Percentiles rank a stretch among this genome's conserved stretches.
Conservation (phyloP, 139 green algal genomes). For the Picochlorum sp. region DNA sequence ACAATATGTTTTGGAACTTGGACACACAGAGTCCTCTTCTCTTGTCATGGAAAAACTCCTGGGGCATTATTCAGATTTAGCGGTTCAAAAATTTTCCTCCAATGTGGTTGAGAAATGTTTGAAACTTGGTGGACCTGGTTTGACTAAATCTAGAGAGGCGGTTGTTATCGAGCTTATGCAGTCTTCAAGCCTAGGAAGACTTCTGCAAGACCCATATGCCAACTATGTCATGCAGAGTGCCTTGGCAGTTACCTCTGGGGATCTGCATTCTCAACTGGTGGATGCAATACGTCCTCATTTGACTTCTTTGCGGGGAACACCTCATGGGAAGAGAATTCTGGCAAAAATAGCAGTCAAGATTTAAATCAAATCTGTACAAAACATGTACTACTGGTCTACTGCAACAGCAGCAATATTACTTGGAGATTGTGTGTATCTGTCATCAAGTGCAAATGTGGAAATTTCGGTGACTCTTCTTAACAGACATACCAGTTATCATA, state of each 20-base stretch:
- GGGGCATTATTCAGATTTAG: constrained; percentile 75
- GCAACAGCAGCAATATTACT: too few species aligned
- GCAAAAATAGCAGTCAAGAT: constrained; percentile 49
- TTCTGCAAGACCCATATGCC: constrained; percentile 89
- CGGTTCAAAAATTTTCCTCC: constrained; percentile 91
- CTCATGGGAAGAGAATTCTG: constrained; percentile 96
- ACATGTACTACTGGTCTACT: neutral
- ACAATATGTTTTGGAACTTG: constrained; percentile 96
- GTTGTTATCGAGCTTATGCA: constrained; percentile 79
- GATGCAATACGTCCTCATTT: constrained; percentile 88
- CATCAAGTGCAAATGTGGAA: too few species aligned
- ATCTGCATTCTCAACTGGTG: constrained; percentile 67
- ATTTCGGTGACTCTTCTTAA: too few species aligned
- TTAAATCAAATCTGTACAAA: constrained; percentile 13
- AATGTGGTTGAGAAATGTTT: constrained; percentile 99
- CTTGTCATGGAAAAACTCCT: constrained; percentile 68
- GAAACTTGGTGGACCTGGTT: constrained; percentile 65
- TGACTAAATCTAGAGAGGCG: constrained; percentile 57
- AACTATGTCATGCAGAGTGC: constrained; percentile 87
- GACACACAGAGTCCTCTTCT: constrained; percentile 48
- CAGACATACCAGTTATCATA: too few species aligned
- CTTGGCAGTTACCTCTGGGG: constrained; percentile 32
- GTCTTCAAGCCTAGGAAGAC: constrained; percentile 53
- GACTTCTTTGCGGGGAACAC: constrained; percentile 70
- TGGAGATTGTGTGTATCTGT: too few species aligned